phyloP scores from a whole-genome alignment of 2,329 filamentous ascomycete species.

The Metarhizium anisopliae region DNA sequence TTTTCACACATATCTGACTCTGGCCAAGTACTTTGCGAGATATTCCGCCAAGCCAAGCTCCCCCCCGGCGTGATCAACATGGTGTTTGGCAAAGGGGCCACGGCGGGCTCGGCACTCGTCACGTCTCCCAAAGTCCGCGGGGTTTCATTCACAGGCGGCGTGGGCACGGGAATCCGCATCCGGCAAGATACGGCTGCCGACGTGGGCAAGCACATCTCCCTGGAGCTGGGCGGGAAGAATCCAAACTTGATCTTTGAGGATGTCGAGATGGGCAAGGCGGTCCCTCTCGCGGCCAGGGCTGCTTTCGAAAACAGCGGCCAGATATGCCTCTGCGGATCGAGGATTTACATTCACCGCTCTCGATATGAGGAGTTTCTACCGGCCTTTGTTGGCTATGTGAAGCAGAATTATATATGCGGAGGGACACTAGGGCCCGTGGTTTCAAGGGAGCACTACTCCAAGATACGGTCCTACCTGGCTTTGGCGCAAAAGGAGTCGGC shows the following conservation, averaged over 20 bases:
- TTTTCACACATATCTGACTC: no score
- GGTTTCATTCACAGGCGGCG: not conserved
- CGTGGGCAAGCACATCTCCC: slow-evolving; percentile 67
- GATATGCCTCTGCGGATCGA: slow-evolving; percentile 26
- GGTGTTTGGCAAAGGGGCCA: not conserved
- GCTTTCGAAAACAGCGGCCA: slow-evolving; percentile 41
- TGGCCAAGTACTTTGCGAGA: not conserved
- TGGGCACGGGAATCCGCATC: not conserved
- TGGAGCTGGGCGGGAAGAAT: slow-evolving; percentile 66
- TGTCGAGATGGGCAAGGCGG: slow-evolving; percentile 61
- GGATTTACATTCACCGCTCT: slow-evolving; percentile 34
- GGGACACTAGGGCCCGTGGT: not conserved
- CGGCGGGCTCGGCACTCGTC: not conserved
- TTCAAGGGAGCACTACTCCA: not conserved
- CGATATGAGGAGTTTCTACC: not conserved
- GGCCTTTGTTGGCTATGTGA: not conserved
- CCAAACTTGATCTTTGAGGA: slow-evolving; percentile 68
- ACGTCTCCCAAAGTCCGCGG: not conserved
- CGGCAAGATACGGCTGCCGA: slow-evolving; percentile 49
- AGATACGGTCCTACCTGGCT: not conserved
- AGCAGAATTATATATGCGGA: slow-evolving; percentile 9
- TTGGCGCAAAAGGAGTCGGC: not conserved
- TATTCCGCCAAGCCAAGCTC: not conserved
- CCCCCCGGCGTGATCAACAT: not conserved
- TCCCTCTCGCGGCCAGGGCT: slow-evolving; percentile 35